These are phyloP conservation scores for Lepiota subincarnata DNA, from an alignment of 768 basidiomycete genomes.

Conservation along the genomic window DNA sequence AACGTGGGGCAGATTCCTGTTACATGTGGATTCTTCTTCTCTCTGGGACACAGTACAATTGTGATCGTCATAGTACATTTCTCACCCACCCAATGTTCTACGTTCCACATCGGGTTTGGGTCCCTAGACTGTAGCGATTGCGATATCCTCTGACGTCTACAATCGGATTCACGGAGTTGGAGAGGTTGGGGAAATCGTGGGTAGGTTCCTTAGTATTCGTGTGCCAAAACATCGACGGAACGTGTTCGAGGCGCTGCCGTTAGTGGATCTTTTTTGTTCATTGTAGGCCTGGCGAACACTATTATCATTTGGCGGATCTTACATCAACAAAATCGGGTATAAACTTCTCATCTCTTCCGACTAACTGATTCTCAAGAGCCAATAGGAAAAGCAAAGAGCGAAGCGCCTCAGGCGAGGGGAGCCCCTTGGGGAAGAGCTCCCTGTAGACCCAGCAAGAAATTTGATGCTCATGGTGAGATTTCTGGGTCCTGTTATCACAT, in stretches of 20 bases:
- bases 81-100: neutral
- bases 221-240: neutral
- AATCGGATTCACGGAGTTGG: conserved; percentile 55
- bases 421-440: conserved; percentile 25
- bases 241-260: conserved; percentile 53
- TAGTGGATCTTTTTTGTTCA: conserved; percentile 71
- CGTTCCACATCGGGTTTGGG: neutral
- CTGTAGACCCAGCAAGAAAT: conserved; percentile 31
- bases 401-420: conserved; percentile 28
- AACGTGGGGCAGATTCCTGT: conserved; percentile 71
- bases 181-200: conserved; percentile 66
- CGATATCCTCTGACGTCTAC: conserved; percentile 65
- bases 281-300: conserved; percentile 71
- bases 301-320: conserved; percentile 64
- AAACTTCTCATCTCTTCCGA: conserved; percentile 8
- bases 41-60: conserved; percentile 87
- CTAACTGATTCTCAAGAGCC: neutral
- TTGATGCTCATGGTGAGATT: conserved; percentile 75
- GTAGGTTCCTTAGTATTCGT: conserved; percentile 29
- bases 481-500: conserved; percentile 71
- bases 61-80: conserved; percentile 72
- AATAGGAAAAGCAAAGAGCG: conserved; percentile 23
- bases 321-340: conserved; percentile 45
- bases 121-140: conserved; percentile 65
- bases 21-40: conserved; percentile 88